Percentiles rank a stretch among this genome's conserved stretches.
Evolutionary conservation across 1,139 yeast genomes (phyloP).

Genomic region (Yamadazyma sp.): DNA sequence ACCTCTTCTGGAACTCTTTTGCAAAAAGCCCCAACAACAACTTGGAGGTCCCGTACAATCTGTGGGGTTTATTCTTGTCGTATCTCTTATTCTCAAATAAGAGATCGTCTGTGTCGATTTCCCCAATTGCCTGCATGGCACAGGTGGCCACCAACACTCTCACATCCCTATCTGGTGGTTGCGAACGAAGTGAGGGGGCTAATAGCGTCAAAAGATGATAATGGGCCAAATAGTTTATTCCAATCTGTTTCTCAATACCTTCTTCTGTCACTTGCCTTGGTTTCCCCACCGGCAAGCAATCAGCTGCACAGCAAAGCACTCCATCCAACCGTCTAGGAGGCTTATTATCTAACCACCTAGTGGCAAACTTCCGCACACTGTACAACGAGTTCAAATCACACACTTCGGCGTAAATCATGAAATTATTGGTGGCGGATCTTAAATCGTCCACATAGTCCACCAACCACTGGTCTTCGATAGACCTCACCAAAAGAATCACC

Average conservation of each 20-base stretch:
- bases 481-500: slow-evolving; percentile 66
- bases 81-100: slow-evolving; percentile 64
- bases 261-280: slow-evolving; percentile 67
- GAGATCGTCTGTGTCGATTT: slow-evolving; percentile 63
- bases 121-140: slow-evolving; percentile 71
- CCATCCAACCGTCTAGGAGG: slow-evolving; percentile 93
- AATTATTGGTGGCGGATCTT: slow-evolving; percentile 66
- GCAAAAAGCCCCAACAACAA: slow-evolving; percentile 72
- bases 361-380: slow-evolving; percentile 86
- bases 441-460: slow-evolving; percentile 77
- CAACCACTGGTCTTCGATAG: slow-evolving; percentile 70
- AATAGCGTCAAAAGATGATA: slow-evolving; percentile 76
- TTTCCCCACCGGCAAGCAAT: slow-evolving; percentile 65
- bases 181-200: slow-evolving; percentile 78
- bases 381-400: slow-evolving; percentile 77
- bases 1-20: slow-evolving; percentile 67
- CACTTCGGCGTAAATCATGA: slow-evolving; percentile 80
- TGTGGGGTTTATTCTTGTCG: slow-evolving; percentile 66
- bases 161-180: slow-evolving; percentile 94
- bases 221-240: slow-evolving; percentile 78
- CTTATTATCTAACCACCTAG: slow-evolving; percentile 87
- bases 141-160: slow-evolving; percentile 76
- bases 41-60: slow-evolving; percentile 79
- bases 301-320: slow-evolving; percentile 84
- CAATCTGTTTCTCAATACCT: slow-evolving; percentile 84